A percentile compares a stretch with the other conserved stretches of the same genome.
These are phyloP conservation scores for Lonicera japonica DNA, from an alignment of 129 eudicot species.

Conservation along the genomic window DNA sequence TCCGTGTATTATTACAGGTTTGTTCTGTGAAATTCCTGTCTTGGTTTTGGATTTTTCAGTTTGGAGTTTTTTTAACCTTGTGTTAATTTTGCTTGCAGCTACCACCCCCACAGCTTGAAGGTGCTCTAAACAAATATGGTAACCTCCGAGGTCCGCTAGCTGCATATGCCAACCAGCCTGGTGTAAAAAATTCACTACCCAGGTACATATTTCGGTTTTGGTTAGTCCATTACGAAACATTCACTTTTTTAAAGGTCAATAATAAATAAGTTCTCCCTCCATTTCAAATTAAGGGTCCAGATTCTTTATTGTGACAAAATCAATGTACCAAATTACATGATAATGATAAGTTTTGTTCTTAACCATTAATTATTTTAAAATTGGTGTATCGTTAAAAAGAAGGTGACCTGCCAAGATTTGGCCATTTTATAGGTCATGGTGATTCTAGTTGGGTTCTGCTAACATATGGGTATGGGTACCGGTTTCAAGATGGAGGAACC, in stretches of 20 bases:
- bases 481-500: too few species aligned
- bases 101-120: constrained; percentile 86
- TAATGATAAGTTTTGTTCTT: too few species aligned
- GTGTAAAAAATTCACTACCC: constrained; percentile 49
- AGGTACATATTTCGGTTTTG: constrained; percentile 36
- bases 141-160: constrained; percentile 68
- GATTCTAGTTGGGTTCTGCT: too few species aligned
- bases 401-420: too few species aligned
- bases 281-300: not conserved
- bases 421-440: too few species aligned
- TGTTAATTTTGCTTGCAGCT: constrained; percentile 58
- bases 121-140: constrained; percentile 71
- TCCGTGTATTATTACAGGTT: constrained; percentile 75
- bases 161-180: constrained; percentile 70
- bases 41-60: constrained; percentile 3
- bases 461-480: too few species aligned
- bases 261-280: not conserved
- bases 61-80: constrained; percentile 20
- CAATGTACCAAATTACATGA: not conserved
- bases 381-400: not conserved
- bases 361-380: not conserved
- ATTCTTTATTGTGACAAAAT: not conserved
- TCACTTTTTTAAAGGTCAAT: not conserved
- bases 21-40: not conserved
- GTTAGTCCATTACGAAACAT: not conserved